Evolutionary conservation across 495 filamentous ascomycete genomes (phyloP).

Genomic region (Wilcoxina mikolae): DNA sequence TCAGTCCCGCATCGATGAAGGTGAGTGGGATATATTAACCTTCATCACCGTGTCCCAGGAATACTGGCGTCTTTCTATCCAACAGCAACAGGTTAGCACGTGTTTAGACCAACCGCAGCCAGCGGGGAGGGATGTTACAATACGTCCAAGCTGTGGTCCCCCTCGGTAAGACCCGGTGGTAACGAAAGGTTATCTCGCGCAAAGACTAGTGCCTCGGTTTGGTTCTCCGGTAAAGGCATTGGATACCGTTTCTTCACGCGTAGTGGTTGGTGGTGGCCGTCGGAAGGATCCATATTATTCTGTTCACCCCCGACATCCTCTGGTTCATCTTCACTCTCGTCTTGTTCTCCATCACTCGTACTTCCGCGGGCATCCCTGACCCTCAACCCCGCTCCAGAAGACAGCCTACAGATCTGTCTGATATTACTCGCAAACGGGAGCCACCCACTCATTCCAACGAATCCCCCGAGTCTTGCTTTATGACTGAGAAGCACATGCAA

Average conservation of each 20-base stretch:
- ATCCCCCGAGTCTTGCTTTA: constrained; percentile 32
- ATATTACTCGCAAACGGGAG: constrained; percentile 34
- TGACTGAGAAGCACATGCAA: constrained; percentile 34
- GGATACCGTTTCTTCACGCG: too few species aligned
- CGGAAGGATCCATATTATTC: neutral
- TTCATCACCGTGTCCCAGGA: constrained; percentile 13
- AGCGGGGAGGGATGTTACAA: neutral
- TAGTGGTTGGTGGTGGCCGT: too few species aligned
- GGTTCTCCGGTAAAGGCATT: neutral
- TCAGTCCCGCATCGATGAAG: neutral
- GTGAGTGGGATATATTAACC: constrained; percentile 1
- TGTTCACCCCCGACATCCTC: neutral
- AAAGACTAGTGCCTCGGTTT: neutral
- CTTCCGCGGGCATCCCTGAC: neutral
- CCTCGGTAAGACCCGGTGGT: too few species aligned
- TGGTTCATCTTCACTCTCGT: neutral
- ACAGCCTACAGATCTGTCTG: neutral
- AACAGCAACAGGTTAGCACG: neutral
- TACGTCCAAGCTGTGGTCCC: neutral
- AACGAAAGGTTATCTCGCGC: neutral
- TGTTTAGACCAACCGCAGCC: neutral
- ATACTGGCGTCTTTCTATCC: constrained; percentile 10
- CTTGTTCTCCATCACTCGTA: neutral
- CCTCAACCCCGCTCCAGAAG: neutral
- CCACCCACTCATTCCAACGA: constrained; percentile 42